These are phyloP conservation scores for Neoboletus magnificus DNA, from an alignment of 768 basidiomycete genomes.

Conservation along the genomic window DNA sequence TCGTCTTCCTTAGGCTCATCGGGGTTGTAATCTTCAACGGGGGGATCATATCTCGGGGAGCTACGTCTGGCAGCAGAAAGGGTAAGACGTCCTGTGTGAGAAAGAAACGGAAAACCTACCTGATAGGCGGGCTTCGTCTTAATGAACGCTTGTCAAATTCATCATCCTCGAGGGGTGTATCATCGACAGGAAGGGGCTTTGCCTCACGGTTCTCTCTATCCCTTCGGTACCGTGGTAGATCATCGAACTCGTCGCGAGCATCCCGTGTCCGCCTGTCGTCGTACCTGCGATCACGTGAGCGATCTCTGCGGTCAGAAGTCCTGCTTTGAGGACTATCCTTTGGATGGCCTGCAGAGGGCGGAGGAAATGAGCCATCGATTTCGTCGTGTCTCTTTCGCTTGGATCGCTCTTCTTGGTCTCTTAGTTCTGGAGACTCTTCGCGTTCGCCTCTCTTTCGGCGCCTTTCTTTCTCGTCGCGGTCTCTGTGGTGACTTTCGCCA, in stretches of 20 bases:
- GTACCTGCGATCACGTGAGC: conserved; percentile 54
- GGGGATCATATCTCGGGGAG: conserved; percentile 68
- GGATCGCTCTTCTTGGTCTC: conserved; percentile 51
- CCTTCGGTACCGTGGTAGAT: conserved; percentile 42
- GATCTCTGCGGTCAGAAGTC: conserved; percentile 43
- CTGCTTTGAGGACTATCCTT: conserved; percentile 50
- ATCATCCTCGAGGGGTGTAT: conserved; percentile 34
- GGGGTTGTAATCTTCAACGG: conserved; percentile 68
- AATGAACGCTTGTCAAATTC: conserved; percentile 36
- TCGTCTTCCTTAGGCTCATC: conserved; percentile 95
- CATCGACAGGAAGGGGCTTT: conserved; percentile 41
- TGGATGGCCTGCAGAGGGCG: conserved; percentile 35
- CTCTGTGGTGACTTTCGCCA: conserved; percentile 53
- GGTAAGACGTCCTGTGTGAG: conserved; percentile 6
- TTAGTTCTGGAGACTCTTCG: conserved; percentile 43
- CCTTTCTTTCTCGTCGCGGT: conserved; percentile 49
- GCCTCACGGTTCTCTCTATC: conserved; percentile 43
- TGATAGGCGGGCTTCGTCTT: conserved; percentile 37
- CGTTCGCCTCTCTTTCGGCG: conserved; percentile 70
- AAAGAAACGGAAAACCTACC: conserved; percentile 36
- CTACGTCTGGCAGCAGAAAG: conserved; percentile 46
- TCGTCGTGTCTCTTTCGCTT: conserved; percentile 69
- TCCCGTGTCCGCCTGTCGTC: conserved; percentile 45
- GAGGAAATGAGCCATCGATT: conserved; percentile 41
- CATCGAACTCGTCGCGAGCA: conserved; percentile 62